Evolutionary conservation across 495 filamentous ascomycete genomes (phyloP).

Genomic region (Chlorociboria aeruginascens): DNA sequence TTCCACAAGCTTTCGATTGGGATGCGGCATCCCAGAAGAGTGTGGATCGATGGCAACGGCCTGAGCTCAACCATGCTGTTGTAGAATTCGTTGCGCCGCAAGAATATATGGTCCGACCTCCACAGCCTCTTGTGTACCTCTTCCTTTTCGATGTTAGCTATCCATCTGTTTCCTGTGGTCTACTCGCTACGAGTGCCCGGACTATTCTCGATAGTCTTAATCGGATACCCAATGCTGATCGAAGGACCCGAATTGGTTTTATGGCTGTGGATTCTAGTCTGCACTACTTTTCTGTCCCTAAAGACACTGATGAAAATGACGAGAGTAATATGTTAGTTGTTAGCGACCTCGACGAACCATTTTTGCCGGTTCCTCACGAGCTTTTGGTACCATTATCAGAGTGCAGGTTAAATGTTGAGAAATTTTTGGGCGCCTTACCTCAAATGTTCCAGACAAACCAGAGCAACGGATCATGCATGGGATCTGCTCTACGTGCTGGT

Average conservation of each 20-base stretch:
- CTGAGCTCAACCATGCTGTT: conserved; percentile 87
- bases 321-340: conserved; percentile 89
- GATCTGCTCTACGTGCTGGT: conserved; percentile 79
- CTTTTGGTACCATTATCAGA: conserved; percentile 86
- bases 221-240: conserved; percentile 92
- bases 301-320: conserved; percentile 69
- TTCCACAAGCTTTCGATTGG: conserved; percentile 98
- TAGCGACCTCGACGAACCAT: conserved; percentile 93
- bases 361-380: conserved; percentile 86
- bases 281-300: conserved; percentile 89
- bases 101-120: conserved; percentile 98
- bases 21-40: conserved; percentile 81
- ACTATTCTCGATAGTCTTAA: conserved; percentile 93
- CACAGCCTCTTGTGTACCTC: conserved; percentile 93
- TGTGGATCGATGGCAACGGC: conserved; percentile 76
- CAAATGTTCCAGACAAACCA: conserved; percentile 95
- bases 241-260: conserved; percentile 84
- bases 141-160: conserved; percentile 98
- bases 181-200: conserved; percentile 87
- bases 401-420: conserved; percentile 80
- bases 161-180: conserved; percentile 76
- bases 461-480: conserved; percentile 78
- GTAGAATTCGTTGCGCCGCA: conserved; percentile 96
- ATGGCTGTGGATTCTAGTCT: conserved; percentile 91
- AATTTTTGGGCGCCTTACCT: conserved; percentile 81